phyloP scores from a whole-genome alignment of 2,329 filamentous ascomycete species.

The Exophiala lecanii-corni region DNA sequence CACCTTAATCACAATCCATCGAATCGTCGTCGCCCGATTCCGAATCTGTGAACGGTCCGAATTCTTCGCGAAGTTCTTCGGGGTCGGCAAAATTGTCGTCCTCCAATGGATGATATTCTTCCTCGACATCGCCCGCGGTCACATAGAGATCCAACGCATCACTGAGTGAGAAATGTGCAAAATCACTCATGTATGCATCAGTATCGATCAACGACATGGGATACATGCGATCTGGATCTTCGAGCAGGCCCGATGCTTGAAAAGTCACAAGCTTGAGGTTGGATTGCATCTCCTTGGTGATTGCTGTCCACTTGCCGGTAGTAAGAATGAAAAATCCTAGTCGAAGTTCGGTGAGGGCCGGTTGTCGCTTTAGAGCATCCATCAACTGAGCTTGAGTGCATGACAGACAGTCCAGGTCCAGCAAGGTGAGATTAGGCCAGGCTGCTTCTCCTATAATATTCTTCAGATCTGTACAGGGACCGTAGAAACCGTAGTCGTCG shows the following conservation, averaged over 20 bases:
- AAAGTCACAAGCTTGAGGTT: conserved; percentile 17
- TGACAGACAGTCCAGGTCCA: conserved; percentile 25
- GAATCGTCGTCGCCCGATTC: conserved; percentile 3
- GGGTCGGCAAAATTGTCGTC: conserved; percentile 17
- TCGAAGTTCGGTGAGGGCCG: conserved; percentile 13
- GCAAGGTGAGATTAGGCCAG: conserved; percentile 18
- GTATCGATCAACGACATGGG: conserved; percentile 20
- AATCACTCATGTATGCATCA: conserved; percentile 15
- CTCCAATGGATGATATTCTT: conserved; percentile 16
- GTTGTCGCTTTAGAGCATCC: conserved; percentile 18
- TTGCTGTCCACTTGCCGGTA: conserved; percentile 15
- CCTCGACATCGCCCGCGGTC: conserved; percentile 7
- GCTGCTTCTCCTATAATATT: conserved; percentile 13
- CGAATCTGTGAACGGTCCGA: conserved; percentile 14
- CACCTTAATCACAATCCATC: conserved; percentile 1
- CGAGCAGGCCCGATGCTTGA: conserved; percentile 18
- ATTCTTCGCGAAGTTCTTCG: conserved; percentile 18
- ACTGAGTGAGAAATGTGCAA: conserved; percentile 12
- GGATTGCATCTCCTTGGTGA: conserved; percentile 19
- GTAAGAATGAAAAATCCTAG: conserved; percentile 22
- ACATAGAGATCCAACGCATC: conserved; percentile 20
- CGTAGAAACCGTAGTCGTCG: conserved; percentile 20
- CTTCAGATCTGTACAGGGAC: conserved; percentile 11
- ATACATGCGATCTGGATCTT: conserved; percentile 20
- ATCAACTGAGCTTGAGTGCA: conserved; percentile 17